phyloP scores from a whole-genome alignment of 1,139 yeast genomes.

The Meyerozyma athensensis region DNA sequence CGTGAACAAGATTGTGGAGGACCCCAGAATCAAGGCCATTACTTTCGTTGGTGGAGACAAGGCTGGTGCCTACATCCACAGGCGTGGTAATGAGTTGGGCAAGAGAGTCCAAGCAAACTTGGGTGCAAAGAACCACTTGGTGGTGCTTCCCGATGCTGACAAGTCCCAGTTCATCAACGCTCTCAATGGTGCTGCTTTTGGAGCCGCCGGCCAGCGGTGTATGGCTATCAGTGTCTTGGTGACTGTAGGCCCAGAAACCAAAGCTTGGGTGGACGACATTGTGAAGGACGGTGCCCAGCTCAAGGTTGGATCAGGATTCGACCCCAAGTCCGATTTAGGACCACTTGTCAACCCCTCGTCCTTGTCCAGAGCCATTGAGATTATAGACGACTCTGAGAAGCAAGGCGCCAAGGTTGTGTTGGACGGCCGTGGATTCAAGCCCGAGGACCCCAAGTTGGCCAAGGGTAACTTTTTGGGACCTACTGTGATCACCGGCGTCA shows the following conservation, averaged over 20 bases:
- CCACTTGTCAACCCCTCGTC: constrained; percentile 66
- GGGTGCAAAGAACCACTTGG: constrained; percentile 77
- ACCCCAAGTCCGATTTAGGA: constrained; percentile 58
- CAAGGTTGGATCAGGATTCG: constrained; percentile 66
- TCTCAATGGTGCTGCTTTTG: constrained; percentile 73
- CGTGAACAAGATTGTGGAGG: constrained; percentile 69
- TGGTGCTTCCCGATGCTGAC: constrained; percentile 70
- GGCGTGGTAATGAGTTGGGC: constrained; percentile 63
- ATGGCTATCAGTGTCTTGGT: constrained; percentile 77
- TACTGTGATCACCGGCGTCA: constrained; percentile 58
- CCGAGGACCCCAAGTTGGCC: constrained; percentile 41
- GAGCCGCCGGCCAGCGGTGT: constrained; percentile 85
- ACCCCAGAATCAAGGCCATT: constrained; percentile 73
- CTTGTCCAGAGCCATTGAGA: constrained; percentile 48
- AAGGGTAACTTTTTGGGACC: constrained; percentile 77
- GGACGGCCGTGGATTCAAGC: constrained; percentile 58
- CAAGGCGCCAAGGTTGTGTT: constrained; percentile 57
- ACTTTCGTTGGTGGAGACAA: constrained; percentile 77
- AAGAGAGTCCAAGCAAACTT: constrained; percentile 75
- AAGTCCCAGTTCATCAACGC: constrained; percentile 63
- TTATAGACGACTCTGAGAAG: constrained; percentile 52
- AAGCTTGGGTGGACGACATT: constrained; percentile 61
- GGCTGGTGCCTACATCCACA: constrained; percentile 71
- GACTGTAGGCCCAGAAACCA: constrained; percentile 61
- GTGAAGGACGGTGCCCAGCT: constrained; percentile 55